These are phyloP conservation scores for Suillus subalutaceus DNA, from an alignment of 768 basidiomycete genomes.

Conservation along the genomic window DNA sequence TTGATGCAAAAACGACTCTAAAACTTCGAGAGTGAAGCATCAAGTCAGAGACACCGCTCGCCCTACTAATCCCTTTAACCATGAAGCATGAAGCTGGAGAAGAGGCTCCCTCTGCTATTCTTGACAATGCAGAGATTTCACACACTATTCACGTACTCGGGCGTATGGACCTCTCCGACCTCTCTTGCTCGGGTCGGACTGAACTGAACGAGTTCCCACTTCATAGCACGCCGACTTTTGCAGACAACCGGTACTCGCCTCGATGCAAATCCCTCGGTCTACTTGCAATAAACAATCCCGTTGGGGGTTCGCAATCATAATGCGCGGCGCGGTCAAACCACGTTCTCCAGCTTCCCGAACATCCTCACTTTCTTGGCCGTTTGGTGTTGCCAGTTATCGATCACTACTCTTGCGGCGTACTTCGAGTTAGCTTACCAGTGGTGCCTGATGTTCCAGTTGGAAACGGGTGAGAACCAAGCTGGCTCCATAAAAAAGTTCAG, in stretches of 20 bases:
- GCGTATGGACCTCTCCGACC: not conserved
- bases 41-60: no score
- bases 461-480: not conserved
- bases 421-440: not conserved
- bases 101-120: no score
- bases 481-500: not conserved
- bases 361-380: not conserved
- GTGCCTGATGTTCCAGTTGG: not conserved
- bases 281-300: not conserved
- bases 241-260: not conserved
- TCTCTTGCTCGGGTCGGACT: not conserved
- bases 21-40: no score
- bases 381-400: not conserved
- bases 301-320: not conserved
- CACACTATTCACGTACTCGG: not conserved
- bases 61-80: not conserved
- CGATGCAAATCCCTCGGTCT: not conserved
- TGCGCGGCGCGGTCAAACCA: no score
- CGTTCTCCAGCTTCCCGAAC: not conserved
- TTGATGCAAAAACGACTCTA: no score
- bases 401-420: not conserved
- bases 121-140: not conserved
- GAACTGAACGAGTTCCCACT: not conserved
- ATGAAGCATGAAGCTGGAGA: not conserved
- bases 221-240: not conserved